These are phyloP conservation scores for Scenedesmus sp. DNA, from an alignment of 163 green algal genomes.

Conservation along the genomic window DNA sequence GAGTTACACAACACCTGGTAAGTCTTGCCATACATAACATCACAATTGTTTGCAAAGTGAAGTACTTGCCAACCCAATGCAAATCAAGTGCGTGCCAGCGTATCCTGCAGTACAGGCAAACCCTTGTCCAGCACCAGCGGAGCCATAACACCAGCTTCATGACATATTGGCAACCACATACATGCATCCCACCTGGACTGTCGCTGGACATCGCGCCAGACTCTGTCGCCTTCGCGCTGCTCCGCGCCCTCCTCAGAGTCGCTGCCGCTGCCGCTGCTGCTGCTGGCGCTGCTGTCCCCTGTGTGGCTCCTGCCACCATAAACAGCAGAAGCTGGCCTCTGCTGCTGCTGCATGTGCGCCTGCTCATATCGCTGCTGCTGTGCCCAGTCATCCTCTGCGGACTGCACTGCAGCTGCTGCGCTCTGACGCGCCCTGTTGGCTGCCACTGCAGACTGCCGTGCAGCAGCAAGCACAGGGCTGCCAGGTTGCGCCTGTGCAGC, in stretches of 20 bases:
- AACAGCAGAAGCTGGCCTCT: neutral
- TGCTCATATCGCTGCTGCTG: neutral
- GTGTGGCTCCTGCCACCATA: neutral
- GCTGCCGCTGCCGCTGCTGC: neutral
- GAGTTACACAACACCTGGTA: neutral
- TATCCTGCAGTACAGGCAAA: neutral
- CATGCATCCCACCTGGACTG: neutral
- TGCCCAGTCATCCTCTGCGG: neutral
- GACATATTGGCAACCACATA: neutral
- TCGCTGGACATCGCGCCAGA: neutral
- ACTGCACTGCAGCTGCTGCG: neutral
- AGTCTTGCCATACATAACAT: no score
- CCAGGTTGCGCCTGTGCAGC: neutral
- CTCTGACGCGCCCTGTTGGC: neutral
- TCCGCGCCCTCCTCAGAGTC: neutral
- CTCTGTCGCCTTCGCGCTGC: neutral
- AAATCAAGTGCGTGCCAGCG: neutral
- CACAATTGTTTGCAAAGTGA: no score
- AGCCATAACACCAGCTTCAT: neutral
- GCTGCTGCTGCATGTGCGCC: neutral
- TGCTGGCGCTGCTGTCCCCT: neutral
- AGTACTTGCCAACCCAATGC: neutral
- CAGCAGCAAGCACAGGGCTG: conserved; percentile 16
- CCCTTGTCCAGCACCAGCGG: neutral
- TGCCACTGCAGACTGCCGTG: neutral